phyloP scores from a whole-genome alignment of 331 rosid genomes.

The Acacia concinna region DNA sequence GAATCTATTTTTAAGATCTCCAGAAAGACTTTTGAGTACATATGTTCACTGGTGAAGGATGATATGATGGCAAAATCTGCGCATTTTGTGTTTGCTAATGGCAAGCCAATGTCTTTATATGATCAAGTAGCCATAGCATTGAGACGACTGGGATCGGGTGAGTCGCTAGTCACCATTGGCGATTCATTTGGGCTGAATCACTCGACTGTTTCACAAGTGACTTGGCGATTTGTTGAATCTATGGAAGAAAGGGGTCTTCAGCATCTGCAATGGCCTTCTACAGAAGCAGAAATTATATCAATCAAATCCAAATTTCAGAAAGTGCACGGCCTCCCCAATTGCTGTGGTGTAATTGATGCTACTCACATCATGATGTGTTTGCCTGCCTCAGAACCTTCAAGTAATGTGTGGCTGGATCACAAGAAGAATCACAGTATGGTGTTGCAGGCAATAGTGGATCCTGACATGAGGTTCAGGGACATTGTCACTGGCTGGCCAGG shows the following conservation, averaged over 20 bases:
- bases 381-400: constrained; percentile 63
- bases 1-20: constrained; percentile 63
- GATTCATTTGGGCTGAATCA: constrained; percentile 69
- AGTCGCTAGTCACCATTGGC: constrained; percentile 67
- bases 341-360: constrained; percentile 77
- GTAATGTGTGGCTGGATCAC: constrained; percentile 76
- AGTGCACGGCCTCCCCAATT: constrained; percentile 73
- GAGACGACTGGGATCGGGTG: constrained; percentile 88
- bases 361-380: constrained; percentile 80
- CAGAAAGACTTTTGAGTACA: constrained; percentile 71
- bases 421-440: constrained; percentile 89
- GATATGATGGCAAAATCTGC: constrained; percentile 69
- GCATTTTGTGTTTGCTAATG: constrained; percentile 52
- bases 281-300: constrained; percentile 56
- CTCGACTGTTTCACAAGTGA: constrained; percentile 82
- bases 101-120: constrained; percentile 52
- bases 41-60: constrained; percentile 84
- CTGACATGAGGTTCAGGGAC: constrained; percentile 84
- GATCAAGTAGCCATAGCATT: constrained; percentile 87
- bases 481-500: constrained; percentile 90
- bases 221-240: constrained; percentile 87
- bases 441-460: constrained; percentile 84
- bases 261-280: constrained; percentile 80
- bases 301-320: constrained; percentile 78
- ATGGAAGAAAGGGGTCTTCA: constrained; percentile 76